phyloP scores from a whole-genome alignment of 2,329 filamentous ascomycete species.

The Zymoseptoria brevis region DNA sequence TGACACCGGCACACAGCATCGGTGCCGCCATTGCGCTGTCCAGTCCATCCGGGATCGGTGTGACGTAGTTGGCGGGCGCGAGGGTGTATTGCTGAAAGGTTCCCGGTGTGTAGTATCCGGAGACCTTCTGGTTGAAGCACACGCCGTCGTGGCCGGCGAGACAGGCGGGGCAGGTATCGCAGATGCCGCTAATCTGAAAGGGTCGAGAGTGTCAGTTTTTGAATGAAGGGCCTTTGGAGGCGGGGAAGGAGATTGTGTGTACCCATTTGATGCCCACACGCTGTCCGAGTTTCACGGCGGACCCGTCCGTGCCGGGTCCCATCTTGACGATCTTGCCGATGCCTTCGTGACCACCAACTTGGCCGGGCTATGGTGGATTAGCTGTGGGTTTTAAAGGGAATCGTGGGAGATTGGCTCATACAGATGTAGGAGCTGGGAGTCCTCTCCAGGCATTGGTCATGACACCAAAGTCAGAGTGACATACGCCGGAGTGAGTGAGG shows the following conservation, averaged over 20 bases:
- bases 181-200: conserved; percentile 43
- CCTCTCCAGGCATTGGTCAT: conserved; percentile 38
- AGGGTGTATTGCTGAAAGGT: conserved; percentile 66
- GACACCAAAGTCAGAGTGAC: conserved; percentile 54
- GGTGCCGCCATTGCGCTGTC: conserved; percentile 55
- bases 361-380: conserved; percentile 20
- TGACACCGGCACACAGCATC: conserved; percentile 60
- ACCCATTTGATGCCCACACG: conserved; percentile 63
- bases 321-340: conserved; percentile 57
- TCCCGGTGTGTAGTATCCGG: conserved; percentile 60
- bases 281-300: conserved; percentile 56
- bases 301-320: conserved; percentile 50
- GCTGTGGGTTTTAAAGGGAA: background rate
- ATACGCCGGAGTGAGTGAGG: conserved; percentile 54
- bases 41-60: conserved; percentile 57
- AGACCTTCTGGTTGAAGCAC: conserved; percentile 51
- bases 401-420: conserved; percentile 30
- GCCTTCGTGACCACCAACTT: conserved; percentile 63
- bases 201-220: background rate
- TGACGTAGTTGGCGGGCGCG: conserved; percentile 59
- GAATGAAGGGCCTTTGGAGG: too few relatives aligned
- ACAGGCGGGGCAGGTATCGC: conserved; percentile 48
- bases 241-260: too few relatives aligned
- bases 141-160: conserved; percentile 47
- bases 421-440: conserved; percentile 49